phyloP scores from a whole-genome alignment of 306 rosid genomes.

The Castanea sativa region DNA sequence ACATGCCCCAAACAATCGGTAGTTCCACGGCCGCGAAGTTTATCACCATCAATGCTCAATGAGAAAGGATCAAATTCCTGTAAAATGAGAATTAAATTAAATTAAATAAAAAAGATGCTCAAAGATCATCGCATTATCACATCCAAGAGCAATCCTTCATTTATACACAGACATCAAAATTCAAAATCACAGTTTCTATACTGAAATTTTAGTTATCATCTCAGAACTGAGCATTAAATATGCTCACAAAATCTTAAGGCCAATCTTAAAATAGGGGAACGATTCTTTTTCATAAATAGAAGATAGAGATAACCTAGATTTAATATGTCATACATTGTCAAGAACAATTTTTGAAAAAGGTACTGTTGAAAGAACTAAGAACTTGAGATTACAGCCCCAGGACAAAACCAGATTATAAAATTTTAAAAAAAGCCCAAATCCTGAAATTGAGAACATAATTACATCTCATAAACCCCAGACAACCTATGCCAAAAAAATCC shows the following conservation, averaged over 20 bases:
- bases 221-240: too few relatives aligned
- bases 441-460: background rate
- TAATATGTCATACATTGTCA: background rate
- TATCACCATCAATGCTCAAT: slow-evolving; percentile 80
- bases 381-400: background rate
- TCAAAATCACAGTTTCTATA: background rate
- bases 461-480: background rate
- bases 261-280: background rate
- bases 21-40: slow-evolving; percentile 90
- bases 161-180: background rate
- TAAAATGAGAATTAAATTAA: background rate
- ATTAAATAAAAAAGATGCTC: background rate
- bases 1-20: slow-evolving; percentile 96
- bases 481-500: background rate
- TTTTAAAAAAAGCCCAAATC: background rate
- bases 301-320: background rate
- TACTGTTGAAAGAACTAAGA: background rate
- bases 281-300: background rate
- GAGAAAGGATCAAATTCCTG: slow-evolving; percentile 96
- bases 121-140: background rate
- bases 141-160: background rate
- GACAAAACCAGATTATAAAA: background rate
- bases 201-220: background rate
- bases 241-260: too few relatives aligned
- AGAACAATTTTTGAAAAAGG: background rate